Conservation (phyloP, 257 asterid species). For the Capsicum rhomboideum region DNA sequence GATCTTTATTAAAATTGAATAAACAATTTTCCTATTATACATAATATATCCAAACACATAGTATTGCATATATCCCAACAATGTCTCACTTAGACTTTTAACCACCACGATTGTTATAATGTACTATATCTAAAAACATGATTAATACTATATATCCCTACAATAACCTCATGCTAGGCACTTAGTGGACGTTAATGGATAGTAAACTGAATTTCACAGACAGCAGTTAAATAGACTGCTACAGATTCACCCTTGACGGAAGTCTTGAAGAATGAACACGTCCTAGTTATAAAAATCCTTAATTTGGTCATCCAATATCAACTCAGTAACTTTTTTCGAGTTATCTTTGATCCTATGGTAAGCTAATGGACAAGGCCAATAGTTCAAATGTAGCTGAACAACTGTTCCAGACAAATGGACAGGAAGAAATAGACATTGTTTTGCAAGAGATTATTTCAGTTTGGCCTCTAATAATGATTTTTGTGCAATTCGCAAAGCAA, state of each 20-base stretch:
- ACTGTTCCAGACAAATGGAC: background rate
- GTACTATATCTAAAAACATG: too few relatives aligned
- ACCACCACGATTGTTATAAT: too few relatives aligned
- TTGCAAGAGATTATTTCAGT: background rate
- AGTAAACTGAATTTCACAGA: background rate
- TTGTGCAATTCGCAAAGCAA: background rate
- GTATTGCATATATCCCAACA: too few relatives aligned
- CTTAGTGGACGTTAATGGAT: background rate
- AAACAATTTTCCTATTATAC: too few relatives aligned
- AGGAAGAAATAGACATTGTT: background rate
- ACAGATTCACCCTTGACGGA: background rate
- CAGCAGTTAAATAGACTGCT: background rate
- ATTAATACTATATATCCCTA: too few relatives aligned
- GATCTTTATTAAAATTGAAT: too few relatives aligned
- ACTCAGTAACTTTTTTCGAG: background rate
- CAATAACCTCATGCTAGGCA: background rate
- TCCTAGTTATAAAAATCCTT: background rate
- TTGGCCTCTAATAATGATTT: background rate
- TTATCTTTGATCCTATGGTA: background rate
- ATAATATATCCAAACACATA: too few relatives aligned
- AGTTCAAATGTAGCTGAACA: background rate
- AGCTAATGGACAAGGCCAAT: background rate
- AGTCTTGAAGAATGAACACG: background rate
- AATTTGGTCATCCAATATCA: background rate
- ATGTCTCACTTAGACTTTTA: too few relatives aligned